Evolutionary conservation across 2,329 filamentous ascomycete species (phyloP).

Genomic region (Peltaster fructicola): DNA sequence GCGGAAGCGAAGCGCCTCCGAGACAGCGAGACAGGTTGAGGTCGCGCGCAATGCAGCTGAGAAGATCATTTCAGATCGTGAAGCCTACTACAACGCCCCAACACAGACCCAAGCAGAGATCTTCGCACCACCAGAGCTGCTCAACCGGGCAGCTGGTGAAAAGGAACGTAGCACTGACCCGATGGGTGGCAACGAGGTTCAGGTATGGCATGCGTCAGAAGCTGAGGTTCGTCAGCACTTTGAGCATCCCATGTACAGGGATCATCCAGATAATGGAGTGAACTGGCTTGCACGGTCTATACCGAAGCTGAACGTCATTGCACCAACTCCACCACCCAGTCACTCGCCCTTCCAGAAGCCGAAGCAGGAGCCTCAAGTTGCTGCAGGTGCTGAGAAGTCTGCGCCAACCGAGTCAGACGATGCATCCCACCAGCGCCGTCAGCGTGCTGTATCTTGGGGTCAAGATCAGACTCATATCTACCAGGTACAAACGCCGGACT

Average conservation of each 20-base stretch:
- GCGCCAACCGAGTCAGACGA: conserved; percentile 3
- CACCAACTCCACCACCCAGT: conserved; percentile 35
- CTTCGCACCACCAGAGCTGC: conserved; percentile 29
- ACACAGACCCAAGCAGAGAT: conserved; percentile 27
- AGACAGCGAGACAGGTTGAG: conserved; percentile 11
- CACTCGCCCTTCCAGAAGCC: conserved; percentile 15
- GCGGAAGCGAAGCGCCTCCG: conserved; percentile 13
- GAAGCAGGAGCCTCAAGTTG: conserved; percentile 6
- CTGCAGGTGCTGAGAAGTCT: conserved; percentile 4
- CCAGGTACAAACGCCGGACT: conserved; percentile 28
- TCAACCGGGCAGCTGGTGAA: conserved; percentile 20
- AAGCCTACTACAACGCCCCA: conserved; percentile 23
- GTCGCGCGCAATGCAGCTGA: conserved; percentile 18
- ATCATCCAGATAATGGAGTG: conserved; percentile 1
- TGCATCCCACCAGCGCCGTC: conserved; percentile 8
- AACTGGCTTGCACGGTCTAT: conserved; percentile 21
- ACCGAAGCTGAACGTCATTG: conserved; percentile 37
- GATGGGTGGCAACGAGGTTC: conserved; percentile 27
- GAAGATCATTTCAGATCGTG: conserved; percentile 25
- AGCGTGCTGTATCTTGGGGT: conserved; percentile 28
- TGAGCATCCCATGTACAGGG: too few species aligned
- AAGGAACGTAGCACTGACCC: conserved; percentile 23
- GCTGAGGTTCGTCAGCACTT: conserved; percentile 7
- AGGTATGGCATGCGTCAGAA: conserved; percentile 25
- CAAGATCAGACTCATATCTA: conserved; percentile 30